phyloP scores from a whole-genome alignment of 1,284 basidiomycete species.

The Cryptococcus hybrid region DNA sequence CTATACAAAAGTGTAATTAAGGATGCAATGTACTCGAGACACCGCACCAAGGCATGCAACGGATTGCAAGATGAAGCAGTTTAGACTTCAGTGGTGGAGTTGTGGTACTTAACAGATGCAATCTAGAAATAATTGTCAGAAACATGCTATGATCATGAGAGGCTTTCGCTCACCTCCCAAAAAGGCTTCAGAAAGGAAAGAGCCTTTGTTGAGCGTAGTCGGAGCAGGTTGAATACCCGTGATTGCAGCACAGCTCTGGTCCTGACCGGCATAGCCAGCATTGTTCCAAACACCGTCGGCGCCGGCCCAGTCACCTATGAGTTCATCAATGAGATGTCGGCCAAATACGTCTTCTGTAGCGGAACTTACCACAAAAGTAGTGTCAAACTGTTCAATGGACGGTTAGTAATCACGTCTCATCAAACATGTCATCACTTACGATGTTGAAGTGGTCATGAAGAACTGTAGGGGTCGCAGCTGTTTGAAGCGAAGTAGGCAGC shows the following conservation, averaged over 20 bases:
- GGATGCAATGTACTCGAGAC: too few species aligned
- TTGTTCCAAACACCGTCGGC: constrained; percentile 62
- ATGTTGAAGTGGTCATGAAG: constrained; percentile 74
- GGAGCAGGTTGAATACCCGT: constrained; percentile 74
- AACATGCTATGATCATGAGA: neutral
- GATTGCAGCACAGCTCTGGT: constrained; percentile 71
- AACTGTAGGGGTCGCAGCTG: constrained; percentile 68
- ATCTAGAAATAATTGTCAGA: constrained; percentile 14
- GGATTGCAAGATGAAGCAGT: neutral
- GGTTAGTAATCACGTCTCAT: constrained; percentile 37
- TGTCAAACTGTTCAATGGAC: constrained; percentile 49
- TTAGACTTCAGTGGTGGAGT: constrained; percentile 41
- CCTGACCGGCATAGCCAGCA: constrained; percentile 72
- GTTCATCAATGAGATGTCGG: neutral
- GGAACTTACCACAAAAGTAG: constrained; percentile 28
- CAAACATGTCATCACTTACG: constrained; percentile 5
- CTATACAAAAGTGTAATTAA: too few species aligned
- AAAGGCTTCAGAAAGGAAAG: constrained; percentile 72
- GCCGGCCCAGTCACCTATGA: constrained; percentile 71
- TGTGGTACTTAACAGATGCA: constrained; percentile 48
- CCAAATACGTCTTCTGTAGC: constrained; percentile 49
- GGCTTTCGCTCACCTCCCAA: constrained; percentile 51
- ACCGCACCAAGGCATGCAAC: too few species aligned
- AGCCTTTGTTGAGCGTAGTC: constrained; percentile 55
- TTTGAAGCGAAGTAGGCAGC: constrained; percentile 70